Evolutionary conservation across 352 stramenopile genomes (phyloP).

Genomic region (Globisporangium abappressorium): DNA sequence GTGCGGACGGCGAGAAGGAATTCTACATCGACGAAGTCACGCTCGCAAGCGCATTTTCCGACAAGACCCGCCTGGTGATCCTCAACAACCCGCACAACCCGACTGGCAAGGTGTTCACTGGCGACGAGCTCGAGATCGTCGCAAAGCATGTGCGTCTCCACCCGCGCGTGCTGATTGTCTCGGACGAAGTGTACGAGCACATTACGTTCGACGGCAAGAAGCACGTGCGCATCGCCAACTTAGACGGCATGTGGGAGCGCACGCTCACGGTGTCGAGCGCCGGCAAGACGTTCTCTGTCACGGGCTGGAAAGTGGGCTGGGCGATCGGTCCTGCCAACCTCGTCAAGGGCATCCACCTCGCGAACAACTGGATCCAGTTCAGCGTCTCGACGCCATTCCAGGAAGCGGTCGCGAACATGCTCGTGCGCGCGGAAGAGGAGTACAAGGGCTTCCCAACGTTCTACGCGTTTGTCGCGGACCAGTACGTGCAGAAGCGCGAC

Average conservation of each 20-base stretch:
- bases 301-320: slow-evolving; percentile 93
- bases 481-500: slow-evolving; percentile 77
- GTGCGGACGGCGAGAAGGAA: slow-evolving; percentile 39
- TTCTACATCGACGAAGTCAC: slow-evolving; percentile 86
- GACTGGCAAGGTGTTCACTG: slow-evolving; percentile 97
- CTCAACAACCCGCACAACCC: slow-evolving; percentile 99
- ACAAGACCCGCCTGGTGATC: slow-evolving; percentile 93
- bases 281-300: slow-evolving; percentile 92
- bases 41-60: slow-evolving; percentile 85
- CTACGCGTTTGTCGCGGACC: slow-evolving; percentile 73
- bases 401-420: slow-evolving; percentile 77
- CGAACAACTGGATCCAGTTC: slow-evolving; percentile 88
- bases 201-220: slow-evolving; percentile 87
- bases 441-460: slow-evolving; percentile 78
- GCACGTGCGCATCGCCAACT: slow-evolving; percentile 67
- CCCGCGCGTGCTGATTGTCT: slow-evolving; percentile 92
- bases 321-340: slow-evolving; percentile 79
- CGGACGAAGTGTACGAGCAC: slow-evolving; percentile 98
- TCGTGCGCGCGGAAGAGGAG: slow-evolving; percentile 58
- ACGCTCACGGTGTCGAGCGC: slow-evolving; percentile 90
- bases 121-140: slow-evolving; percentile 91
- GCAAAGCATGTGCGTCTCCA: slow-evolving; percentile 82
- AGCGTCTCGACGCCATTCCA: slow-evolving; percentile 86
- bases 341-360: slow-evolving; percentile 70
- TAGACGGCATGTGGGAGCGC: slow-evolving; percentile 83